Conservation (phyloP, 2,329 filamentous ascomycete genomes). For the Paramyrothecium roridum region DNA sequence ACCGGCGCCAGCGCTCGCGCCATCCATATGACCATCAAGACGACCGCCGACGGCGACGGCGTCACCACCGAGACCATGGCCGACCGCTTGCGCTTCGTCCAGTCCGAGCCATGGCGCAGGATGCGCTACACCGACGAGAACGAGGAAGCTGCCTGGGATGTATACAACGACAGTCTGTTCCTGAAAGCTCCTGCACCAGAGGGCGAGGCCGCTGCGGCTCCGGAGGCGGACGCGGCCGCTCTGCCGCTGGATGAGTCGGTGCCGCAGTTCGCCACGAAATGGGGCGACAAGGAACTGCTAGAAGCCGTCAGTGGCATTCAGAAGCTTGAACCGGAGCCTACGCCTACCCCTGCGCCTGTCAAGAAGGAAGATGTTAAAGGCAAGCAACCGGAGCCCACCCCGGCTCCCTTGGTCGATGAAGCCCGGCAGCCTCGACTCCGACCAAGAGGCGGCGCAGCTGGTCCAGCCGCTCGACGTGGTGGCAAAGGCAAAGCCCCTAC, state of each 20-base stretch:
- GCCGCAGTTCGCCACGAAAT: slow-evolving; percentile 33
- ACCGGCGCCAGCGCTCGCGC: slow-evolving; percentile 59
- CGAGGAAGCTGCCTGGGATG: slow-evolving; percentile 68
- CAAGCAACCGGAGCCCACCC: slow-evolving; percentile 8
- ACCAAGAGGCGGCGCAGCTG: slow-evolving; percentile 18
- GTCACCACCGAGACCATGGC: slow-evolving; percentile 69
- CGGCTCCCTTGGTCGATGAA: slow-evolving; percentile 15
- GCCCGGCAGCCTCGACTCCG: slow-evolving; percentile 21
- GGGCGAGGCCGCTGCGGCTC: slow-evolving; percentile 6
- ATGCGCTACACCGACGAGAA: slow-evolving; percentile 83
- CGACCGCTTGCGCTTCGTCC: slow-evolving; percentile 71
- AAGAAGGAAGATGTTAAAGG: slow-evolving; percentile 23
- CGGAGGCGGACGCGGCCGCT: slow-evolving; percentile 11
- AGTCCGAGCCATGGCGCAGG: slow-evolving; percentile 77
- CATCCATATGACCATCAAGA: slow-evolving; percentile 85
- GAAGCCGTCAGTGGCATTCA: slow-evolving; percentile 43
- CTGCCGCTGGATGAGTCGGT: slow-evolving; percentile 31
- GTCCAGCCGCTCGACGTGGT: slow-evolving; percentile 20
- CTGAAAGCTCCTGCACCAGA: slow-evolving; percentile 17
- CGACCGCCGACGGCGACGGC: slow-evolving; percentile 63
- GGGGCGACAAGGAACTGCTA: slow-evolving; percentile 41
- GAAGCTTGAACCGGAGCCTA: slow-evolving; percentile 23
- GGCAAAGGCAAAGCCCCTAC: slow-evolving; percentile 16
- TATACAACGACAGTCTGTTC: slow-evolving; percentile 70
- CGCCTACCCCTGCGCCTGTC: slow-evolving; percentile 7